Conservation (phyloP, 768 basidiomycete species). For the Russula earlei region DNA sequence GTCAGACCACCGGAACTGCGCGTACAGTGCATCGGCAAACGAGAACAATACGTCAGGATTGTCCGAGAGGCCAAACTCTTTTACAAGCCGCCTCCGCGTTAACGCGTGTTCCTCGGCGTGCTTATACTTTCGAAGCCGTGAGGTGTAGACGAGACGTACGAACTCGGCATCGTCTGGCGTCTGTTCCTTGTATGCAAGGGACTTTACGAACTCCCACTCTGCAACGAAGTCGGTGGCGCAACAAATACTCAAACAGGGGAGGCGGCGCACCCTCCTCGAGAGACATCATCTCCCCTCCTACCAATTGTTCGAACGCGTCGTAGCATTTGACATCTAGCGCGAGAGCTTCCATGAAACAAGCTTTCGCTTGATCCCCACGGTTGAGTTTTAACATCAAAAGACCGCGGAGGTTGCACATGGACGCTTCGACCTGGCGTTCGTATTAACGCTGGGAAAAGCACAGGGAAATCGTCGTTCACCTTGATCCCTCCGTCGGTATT, state of each 20-base stretch:
- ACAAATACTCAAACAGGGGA: not conserved
- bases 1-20: slow-evolving; percentile 87
- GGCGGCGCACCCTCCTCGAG: slow-evolving; percentile 73
- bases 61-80: slow-evolving; percentile 76
- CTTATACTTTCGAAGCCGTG: slow-evolving; percentile 84
- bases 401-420: slow-evolving; percentile 92
- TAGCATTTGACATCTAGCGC: slow-evolving; percentile 94
- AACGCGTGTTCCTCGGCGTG: slow-evolving; percentile 74
- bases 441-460: not conserved
- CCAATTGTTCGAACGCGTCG: slow-evolving; percentile 85
- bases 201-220: slow-evolving; percentile 97
- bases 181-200: slow-evolving; percentile 73
- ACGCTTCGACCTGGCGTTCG: slow-evolving; percentile 73
- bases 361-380: slow-evolving; percentile 82
- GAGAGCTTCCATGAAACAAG: slow-evolving; percentile 93
- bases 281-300: slow-evolving; percentile 93
- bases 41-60: slow-evolving; percentile 91
- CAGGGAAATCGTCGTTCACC: slow-evolving; percentile 32
- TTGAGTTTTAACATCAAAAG: slow-evolving; percentile 91
- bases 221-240: not conserved
- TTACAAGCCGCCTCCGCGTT: slow-evolving; percentile 68
- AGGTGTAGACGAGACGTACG: slow-evolving; percentile 85
- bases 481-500: slow-evolving; percentile 93
- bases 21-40: slow-evolving; percentile 84
- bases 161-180: slow-evolving; percentile 85